Conservation (phyloP, 441 rosid genomes). For the Brassica hybrid region DNA sequence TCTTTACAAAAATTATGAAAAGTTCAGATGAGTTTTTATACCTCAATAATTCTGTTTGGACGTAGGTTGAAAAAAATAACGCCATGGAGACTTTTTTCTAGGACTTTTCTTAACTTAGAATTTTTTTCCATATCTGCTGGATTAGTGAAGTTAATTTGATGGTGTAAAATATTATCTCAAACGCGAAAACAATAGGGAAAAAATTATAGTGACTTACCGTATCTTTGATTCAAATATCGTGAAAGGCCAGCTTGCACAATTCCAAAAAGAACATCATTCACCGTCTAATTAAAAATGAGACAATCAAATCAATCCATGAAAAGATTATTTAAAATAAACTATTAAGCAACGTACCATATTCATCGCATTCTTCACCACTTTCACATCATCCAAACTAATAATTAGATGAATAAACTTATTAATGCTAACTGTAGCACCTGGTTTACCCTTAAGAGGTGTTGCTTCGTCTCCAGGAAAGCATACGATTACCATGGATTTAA, state of each 20-base stretch:
- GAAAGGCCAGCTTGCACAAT: background rate
- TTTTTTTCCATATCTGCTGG: background rate
- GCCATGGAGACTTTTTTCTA: background rate
- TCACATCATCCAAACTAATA: background rate
- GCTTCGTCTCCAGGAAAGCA: background rate
- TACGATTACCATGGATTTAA: background rate
- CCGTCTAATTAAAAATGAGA: background rate
- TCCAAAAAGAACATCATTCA: background rate
- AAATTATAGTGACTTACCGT: background rate
- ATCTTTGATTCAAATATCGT: background rate
- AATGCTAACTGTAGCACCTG: background rate
- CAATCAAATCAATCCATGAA: background rate
- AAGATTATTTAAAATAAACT: background rate
- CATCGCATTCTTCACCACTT: background rate
- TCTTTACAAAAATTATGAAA: background rate
- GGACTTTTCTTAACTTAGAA: background rate
- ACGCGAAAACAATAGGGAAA: background rate
- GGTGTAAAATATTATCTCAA: background rate
- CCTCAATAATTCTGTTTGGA: background rate
- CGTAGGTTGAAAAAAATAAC: background rate
- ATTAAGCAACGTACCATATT: background rate
- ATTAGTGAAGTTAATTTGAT: background rate
- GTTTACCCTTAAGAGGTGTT: background rate
- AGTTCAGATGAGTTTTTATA: background rate
- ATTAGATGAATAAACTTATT: conserved; percentile 9